Percentiles rank a stretch among this genome's conserved stretches.
Evolutionary conservation across 352 stramenopile genomes (phyloP).

Genomic region (Phytopythium montanum): DNA sequence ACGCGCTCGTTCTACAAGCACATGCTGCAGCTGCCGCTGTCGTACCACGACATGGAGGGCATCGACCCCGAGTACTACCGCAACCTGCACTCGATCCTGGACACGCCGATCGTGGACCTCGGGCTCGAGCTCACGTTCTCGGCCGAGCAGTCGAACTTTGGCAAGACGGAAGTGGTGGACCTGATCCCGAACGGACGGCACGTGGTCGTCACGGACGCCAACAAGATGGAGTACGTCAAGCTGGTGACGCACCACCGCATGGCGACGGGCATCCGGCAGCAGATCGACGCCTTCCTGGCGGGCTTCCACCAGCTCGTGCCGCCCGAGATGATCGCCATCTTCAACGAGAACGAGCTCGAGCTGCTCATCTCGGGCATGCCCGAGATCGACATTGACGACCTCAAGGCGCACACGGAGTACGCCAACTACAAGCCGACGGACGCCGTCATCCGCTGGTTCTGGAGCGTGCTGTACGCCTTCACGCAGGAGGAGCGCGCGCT

Average conservation of each 20-base stretch:
- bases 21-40: constrained; percentile 97
- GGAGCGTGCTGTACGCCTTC: constrained; percentile 89
- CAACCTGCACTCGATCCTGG: constrained; percentile 91
- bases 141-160: constrained; percentile 89
- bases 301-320: constrained; percentile 92
- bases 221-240: constrained; percentile 94
- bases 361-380: constrained; percentile 92
- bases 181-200: constrained; percentile 87
- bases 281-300: constrained; percentile 89
- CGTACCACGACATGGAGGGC: constrained; percentile 98
- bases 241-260: constrained; percentile 98
- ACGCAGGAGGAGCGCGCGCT: constrained; percentile 90
- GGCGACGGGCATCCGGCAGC: constrained; percentile 96
- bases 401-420: constrained; percentile 93
- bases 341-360: constrained; percentile 94
- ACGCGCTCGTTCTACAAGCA: constrained; percentile 98
- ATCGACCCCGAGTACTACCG: constrained; percentile 96
- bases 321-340: constrained; percentile 90
- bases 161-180: constrained; percentile 84
- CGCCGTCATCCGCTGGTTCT: constrained; percentile 93
- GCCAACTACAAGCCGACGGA: constrained; percentile 90
- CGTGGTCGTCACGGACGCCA: constrained; percentile 88
- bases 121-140: constrained; percentile 93
- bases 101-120: constrained; percentile 82
- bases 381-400: constrained; percentile 93